Percentiles rank a stretch among this genome's conserved stretches.
Conservation (phyloP, 352 stramenopile species). For the Phytophthora meadii region DNA sequence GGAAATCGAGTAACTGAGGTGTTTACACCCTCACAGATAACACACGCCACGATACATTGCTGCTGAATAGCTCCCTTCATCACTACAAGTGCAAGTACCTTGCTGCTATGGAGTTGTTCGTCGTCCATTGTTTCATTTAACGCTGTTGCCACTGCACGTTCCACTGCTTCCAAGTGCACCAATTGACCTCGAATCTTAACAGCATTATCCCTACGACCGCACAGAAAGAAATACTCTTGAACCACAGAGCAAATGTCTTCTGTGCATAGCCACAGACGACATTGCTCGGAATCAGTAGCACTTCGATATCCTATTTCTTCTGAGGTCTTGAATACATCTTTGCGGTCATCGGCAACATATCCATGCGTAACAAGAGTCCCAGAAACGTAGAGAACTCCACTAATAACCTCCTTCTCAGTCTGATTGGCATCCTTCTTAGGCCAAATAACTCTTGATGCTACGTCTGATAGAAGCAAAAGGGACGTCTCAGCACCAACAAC, state of each 20-base stretch:
- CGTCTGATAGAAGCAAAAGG: slow-evolving; percentile 32
- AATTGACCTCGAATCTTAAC: slow-evolving; percentile 67
- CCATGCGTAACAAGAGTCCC: slow-evolving; percentile 42
- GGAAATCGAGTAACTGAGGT: slow-evolving; percentile 11
- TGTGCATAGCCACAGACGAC: slow-evolving; percentile 40
- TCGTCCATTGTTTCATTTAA: slow-evolving; percentile 13
- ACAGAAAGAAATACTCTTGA: slow-evolving; percentile 44
- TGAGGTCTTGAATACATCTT: slow-evolving; percentile 13
- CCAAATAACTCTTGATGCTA: slow-evolving; percentile 20
- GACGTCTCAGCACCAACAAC: slow-evolving; percentile 36
- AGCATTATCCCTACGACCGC: slow-evolving; percentile 50
- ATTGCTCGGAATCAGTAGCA: not conserved
- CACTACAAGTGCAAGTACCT: slow-evolving; percentile 32
- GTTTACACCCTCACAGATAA: slow-evolving; percentile 17
- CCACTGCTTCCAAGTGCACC: slow-evolving; percentile 60
- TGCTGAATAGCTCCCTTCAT: slow-evolving; percentile 18
- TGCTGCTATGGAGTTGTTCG: not conserved
- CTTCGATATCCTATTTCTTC: not conserved
- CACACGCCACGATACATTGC: slow-evolving; percentile 32
- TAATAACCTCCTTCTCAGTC: not conserved
- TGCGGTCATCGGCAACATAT: slow-evolving; percentile 30
- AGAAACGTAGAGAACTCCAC: slow-evolving; percentile 47
- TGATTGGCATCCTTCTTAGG: not conserved
- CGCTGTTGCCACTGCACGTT: slow-evolving; percentile 36
- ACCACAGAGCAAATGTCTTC: slow-evolving; percentile 53